phyloP scores from a whole-genome alignment of 345 rosid species.

The Rhodomyrtus tomentosa region DNA sequence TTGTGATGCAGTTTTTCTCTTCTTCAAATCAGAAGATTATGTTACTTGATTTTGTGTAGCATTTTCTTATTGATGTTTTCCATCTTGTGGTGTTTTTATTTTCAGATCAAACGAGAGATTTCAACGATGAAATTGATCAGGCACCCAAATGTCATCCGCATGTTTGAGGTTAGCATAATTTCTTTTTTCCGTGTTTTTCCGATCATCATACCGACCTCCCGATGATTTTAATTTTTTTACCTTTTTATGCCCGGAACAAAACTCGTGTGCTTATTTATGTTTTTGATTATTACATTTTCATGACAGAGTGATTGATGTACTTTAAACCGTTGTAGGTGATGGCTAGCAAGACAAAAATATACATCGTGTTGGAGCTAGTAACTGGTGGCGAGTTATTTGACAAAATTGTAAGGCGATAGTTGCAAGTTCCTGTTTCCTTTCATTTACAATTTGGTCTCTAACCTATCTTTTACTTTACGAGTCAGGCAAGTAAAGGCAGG shows the following conservation, averaged over 20 bases:
- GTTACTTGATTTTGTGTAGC: not conserved
- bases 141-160: slow-evolving; percentile 93
- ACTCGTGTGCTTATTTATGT: not conserved
- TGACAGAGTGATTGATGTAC: not conserved
- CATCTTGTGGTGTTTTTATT: not conserved
- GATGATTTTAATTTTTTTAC: not conserved
- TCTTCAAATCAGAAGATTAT: not conserved
- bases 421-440: not conserved
- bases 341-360: slow-evolving; percentile 97
- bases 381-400: slow-evolving; percentile 99
- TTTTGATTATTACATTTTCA: not conserved
- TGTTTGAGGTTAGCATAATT: slow-evolving; percentile 64
- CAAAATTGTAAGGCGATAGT: slow-evolving; percentile 63
- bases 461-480: not conserved
- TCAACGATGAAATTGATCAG: slow-evolving; percentile 86
- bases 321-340: slow-evolving; percentile 52
- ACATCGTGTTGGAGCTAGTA: slow-evolving; percentile 82
- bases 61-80: not conserved
- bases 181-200: not conserved
- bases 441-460: not conserved
- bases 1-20: not conserved
- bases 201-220: not conserved
- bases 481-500: slow-evolving; percentile 83
- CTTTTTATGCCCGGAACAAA: not conserved
- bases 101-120: slow-evolving; percentile 92